Conservation (phyloP, 2,329 filamentous ascomycete species). For the Neonectria ditissima region DNA sequence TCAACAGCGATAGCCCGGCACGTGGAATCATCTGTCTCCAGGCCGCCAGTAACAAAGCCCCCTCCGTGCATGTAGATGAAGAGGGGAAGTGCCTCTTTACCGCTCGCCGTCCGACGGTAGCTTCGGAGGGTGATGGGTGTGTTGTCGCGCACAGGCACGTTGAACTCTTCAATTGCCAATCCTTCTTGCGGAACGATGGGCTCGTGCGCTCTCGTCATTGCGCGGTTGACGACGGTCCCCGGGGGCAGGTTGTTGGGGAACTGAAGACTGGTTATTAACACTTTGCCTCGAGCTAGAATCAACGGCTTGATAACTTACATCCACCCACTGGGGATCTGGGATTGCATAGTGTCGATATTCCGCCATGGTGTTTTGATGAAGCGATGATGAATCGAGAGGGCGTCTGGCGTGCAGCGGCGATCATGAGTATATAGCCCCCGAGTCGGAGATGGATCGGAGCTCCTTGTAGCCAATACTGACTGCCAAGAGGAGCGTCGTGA, state of each 20-base stretch:
- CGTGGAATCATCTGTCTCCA: slow-evolving; percentile 45
- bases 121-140: slow-evolving; percentile 35
- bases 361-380: slow-evolving; percentile 18
- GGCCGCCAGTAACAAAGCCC: slow-evolving; percentile 41
- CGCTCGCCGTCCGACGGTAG: slow-evolving; percentile 32
- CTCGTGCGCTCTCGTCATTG: slow-evolving; percentile 36
- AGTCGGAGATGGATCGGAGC: slow-evolving; percentile 12
- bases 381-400: background rate
- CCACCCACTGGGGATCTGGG: slow-evolving; percentile 26
- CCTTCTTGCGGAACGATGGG: slow-evolving; percentile 39
- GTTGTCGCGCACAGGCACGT: slow-evolving; percentile 36
- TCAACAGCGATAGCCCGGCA: slow-evolving; percentile 41
- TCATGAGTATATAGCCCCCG: background rate
- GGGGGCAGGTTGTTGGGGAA: slow-evolving; percentile 43
- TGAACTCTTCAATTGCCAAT: slow-evolving; percentile 40
- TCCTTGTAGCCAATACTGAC: slow-evolving; percentile 1
- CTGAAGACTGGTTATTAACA: slow-evolving; percentile 18
- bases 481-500: slow-evolving; percentile 2
- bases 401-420: background rate
- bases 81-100: slow-evolving; percentile 29
- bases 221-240: slow-evolving; percentile 19
- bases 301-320: slow-evolving; percentile 10
- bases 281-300: background rate
- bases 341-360: slow-evolving; percentile 29
- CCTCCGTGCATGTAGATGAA: slow-evolving; percentile 45